phyloP scores from a whole-genome alignment of 495 filamentous ascomycete genomes.

The Xylaria venustula region DNA sequence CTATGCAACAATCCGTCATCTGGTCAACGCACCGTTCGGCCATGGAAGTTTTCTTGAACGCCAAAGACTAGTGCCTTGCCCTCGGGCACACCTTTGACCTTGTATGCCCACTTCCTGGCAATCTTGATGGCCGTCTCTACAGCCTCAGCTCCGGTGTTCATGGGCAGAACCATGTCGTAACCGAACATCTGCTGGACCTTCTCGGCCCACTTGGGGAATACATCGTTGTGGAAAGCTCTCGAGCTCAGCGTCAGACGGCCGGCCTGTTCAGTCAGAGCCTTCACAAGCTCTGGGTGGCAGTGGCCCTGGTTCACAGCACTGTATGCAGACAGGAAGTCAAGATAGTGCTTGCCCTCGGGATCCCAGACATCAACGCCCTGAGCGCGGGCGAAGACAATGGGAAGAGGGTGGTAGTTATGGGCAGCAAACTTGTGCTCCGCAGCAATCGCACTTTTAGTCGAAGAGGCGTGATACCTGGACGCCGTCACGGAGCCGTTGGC shows the following conservation, averaged over 20 bases:
- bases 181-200: slow-evolving; percentile 84
- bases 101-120: slow-evolving; percentile 98
- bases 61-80: slow-evolving; percentile 82
- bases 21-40: slow-evolving; percentile 72
- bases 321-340: slow-evolving; percentile 98
- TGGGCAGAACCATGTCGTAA: slow-evolving; percentile 98
- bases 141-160: slow-evolving; percentile 99
- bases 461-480: slow-evolving; percentile 71
- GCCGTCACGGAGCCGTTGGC: slow-evolving; percentile 31
- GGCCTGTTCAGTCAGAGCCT: slow-evolving; percentile 87
- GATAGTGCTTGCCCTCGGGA: slow-evolving; percentile 93
- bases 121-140: slow-evolving; percentile 98
- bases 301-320: slow-evolving; percentile 98
- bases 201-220: slow-evolving; percentile 94
- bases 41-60: slow-evolving; percentile 93
- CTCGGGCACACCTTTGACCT: slow-evolving; percentile 85
- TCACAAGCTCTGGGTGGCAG: slow-evolving; percentile 93
- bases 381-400: slow-evolving; percentile 83
- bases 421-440: slow-evolving; percentile 83
- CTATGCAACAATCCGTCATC: slow-evolving; percentile 1
- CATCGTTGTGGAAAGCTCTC: slow-evolving; percentile 97
- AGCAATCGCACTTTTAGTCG: slow-evolving; percentile 75
- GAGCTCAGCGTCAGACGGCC: slow-evolving; percentile 88
- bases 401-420: slow-evolving; percentile 98
- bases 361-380: slow-evolving; percentile 91